Evolutionary conservation across 768 basidiomycete species (phyloP).

Genomic region (Leccinellum rugosiceps): DNA sequence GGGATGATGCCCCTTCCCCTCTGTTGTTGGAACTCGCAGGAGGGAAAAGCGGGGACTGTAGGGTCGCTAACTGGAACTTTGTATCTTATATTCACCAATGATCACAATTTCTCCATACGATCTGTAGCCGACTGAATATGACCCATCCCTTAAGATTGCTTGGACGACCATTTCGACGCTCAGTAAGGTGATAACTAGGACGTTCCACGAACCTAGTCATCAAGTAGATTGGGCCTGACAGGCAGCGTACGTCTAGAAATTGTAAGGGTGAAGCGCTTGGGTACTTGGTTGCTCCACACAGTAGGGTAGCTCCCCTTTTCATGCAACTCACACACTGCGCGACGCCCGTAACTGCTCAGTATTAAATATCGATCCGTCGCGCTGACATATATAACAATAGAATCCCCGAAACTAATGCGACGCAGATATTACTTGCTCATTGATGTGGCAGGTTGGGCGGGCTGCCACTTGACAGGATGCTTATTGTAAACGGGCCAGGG

Average conservation of each 20-base stretch:
- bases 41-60: constrained; percentile 21
- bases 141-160: neutral
- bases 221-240: too few species aligned
- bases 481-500: constrained; percentile 55
- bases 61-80: constrained; percentile 20
- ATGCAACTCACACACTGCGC: too few species aligned
- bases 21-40: constrained; percentile 24
- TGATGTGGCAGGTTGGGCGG: constrained; percentile 18
- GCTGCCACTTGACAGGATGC: constrained; percentile 22
- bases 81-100: constrained; percentile 23
- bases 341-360: too few species aligned
- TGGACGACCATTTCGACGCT: too few species aligned
- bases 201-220: too few species aligned
- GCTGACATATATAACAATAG: neutral
- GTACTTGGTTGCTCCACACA: too few species aligned
- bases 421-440: constrained; percentile 18
- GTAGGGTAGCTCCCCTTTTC: too few species aligned
- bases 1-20: constrained; percentile 18
- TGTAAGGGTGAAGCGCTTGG: neutral
- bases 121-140: too few species aligned
- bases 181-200: too few species aligned
- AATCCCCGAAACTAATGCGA: neutral
- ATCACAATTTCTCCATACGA: constrained; percentile 1
- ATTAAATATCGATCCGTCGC: too few species aligned
- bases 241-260: too few species aligned